Base-by-base conservation (phyloP, 2,329 filamentous ascomycete species). In the Claviceps paspali region DNA sequence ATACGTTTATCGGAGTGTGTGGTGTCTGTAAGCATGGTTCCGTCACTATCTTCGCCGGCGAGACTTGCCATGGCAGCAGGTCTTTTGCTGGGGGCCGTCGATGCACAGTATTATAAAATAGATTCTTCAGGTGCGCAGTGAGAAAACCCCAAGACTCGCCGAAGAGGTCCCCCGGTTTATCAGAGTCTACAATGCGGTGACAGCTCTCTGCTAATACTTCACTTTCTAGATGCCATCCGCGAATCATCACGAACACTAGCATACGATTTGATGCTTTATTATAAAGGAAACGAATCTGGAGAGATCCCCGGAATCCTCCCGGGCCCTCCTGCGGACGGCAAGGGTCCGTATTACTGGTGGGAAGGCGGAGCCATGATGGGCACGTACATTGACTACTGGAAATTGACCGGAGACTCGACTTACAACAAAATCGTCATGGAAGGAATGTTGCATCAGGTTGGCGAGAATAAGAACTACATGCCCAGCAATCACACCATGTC, bases 311-410 rank as follows among this genome's bases (percentile, higher is more conserved):
- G 71, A 24, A 73, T 73, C 46, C 53, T 75, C 9, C 70, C 70
- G 1, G 70, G 70, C 0, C 71, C 71, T 38, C 70, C 70, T 45
- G 51, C 53, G 2, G 50, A 51, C 23, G 44, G 52, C 12, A 52
- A 50, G 36, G 70, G 70, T 44, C 63, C 69, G 43, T 79, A 79
- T 53, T 82, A 82, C 63, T 84, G 79, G 79, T 84, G 79, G 79
- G 74, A 83, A 52, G 74, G 73, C 5, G 73, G 75, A 36, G 73
- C 75, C 11, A 64, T 84, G 59, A 80, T 79, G 66, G 73, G 76
- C 43, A 70, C 75, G 1, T 60, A 80, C 47, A 64, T 83, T 30
- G 76, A 82, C 54, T 83, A 83, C 54, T 79, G 75, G 71, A 70
- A 76, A 43, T 66, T 71, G 39, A 82, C 77, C 0, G 75, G 74